Conservation (phyloP, 306 rosid species). For the Medicago truncatula region DNA sequence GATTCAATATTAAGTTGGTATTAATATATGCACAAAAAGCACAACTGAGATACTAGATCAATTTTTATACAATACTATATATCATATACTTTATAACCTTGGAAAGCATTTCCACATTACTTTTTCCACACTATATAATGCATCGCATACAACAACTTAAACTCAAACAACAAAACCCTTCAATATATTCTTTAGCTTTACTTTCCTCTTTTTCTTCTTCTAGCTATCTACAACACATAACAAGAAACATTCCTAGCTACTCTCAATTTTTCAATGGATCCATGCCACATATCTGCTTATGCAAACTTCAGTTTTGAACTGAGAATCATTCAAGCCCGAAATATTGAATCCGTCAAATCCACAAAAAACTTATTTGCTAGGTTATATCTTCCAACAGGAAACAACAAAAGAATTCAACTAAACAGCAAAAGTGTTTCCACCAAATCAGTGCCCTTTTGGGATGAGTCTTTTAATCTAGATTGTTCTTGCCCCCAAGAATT, state of each 20-base stretch:
- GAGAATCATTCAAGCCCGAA: conserved; percentile 62
- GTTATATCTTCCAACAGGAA: conserved; percentile 58
- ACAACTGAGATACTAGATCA: conserved; percentile 30
- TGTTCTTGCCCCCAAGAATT: conserved; percentile 63
- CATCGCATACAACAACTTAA: conserved; percentile 9
- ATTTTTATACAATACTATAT: neutral
- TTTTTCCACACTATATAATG: neutral
- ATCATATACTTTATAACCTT: neutral
- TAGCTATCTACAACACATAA: neutral
- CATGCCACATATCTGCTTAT: conserved; percentile 38
- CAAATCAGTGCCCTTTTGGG: conserved; percentile 58
- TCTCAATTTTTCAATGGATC: conserved; percentile 45
- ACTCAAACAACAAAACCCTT: conserved; percentile 31
- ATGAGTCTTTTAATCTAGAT: conserved; percentile 69
- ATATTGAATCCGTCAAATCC: conserved; percentile 43
- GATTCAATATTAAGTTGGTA: conserved; percentile 1
- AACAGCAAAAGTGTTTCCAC: conserved; percentile 56
- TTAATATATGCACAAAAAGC: conserved; percentile 24
- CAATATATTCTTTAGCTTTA: neutral
- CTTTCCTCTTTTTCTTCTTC: neutral
- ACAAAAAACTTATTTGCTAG: conserved; percentile 55
- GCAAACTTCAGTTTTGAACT: conserved; percentile 56
- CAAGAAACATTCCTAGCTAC: neutral
- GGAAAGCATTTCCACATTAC: conserved; percentile 34
- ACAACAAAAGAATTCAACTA: conserved; percentile 52